Base-by-base conservation (phyloP, 2,329 filamentous ascomycete genomes). In the Aspergillus bombycis region DNA sequence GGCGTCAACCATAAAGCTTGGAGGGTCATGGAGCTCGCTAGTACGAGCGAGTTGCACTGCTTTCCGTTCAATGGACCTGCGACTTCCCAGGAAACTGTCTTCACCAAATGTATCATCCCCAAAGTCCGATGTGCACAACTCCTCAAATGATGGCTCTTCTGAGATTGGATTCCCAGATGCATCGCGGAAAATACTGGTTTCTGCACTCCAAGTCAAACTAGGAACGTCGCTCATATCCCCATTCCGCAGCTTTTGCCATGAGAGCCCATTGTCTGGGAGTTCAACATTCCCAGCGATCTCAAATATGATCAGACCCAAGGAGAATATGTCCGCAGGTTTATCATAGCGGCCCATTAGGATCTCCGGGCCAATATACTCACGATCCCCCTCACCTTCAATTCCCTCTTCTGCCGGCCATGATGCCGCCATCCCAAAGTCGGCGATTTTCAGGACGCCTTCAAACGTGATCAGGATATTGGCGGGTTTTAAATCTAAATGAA, bases 231-330 rank as follows among this genome's bases (percentile, higher is more conserved):
- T 93, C 74, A 97, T 89, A 75, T 98, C 94, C 41, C 93, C 94
- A 61, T 91, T 91, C 56, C 95, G 89, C 54, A 99, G 85, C 55
- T 92, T 92, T 72, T 94, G 89, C 95, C 95, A 99, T 19, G 91
- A 92, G 19, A 89, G 86, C 53, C 95, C 95, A 69, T 98, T 97
- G 74, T 97, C 93, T 0, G 95, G 95, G 32, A 99, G 89, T 66
- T 93, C 89, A 57, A 97, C 93, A 73, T 99, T 99, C 67, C 91
- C 93, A 30, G 93, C 94, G 72, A 94, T 95, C 80, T 99, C 95
- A 57, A 97, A 88, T 76, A 97, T 91, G 77, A 98, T 96, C 71
- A 98, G 87, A 58, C 95, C 95, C 34, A 99, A 87, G 12, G 95
- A 92, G 78, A 97, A 99, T 57, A 99, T 87, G 77, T 99, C 95